phyloP scores from a whole-genome alignment of 140 eudicot genomes.

The Ambrosia hybrid region DNA sequence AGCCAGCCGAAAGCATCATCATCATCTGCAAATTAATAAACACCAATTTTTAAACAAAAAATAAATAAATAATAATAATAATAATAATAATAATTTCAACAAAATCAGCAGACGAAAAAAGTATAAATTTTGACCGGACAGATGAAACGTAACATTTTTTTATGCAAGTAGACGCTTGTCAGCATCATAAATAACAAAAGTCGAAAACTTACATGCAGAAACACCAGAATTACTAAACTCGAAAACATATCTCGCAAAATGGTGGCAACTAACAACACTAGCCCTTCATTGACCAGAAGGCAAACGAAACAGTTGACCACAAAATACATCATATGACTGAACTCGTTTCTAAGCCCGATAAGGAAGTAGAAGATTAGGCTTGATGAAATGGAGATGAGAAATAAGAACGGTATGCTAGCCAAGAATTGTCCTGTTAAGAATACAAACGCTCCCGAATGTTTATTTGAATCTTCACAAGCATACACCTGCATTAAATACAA shows the following conservation, averaged over 20 bases:
- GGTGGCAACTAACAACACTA: slow-evolving; percentile 59
- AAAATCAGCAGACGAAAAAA: background rate
- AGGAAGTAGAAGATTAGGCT: slow-evolving; percentile 83
- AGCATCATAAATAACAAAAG: background rate
- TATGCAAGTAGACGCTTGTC: background rate
- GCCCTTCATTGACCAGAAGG: slow-evolving; percentile 76
- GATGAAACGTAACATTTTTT: background rate
- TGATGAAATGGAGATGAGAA: slow-evolving; percentile 76
- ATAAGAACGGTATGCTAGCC: slow-evolving; percentile 80
- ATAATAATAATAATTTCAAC: no score
- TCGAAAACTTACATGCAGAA: slow-evolving; percentile 56
- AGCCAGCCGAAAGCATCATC: slow-evolving; percentile 97
- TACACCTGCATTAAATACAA: slow-evolving; percentile 47
- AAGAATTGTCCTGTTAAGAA: slow-evolving; percentile 77
- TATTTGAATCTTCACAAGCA: slow-evolving; percentile 64
- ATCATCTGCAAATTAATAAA: slow-evolving; percentile 42
- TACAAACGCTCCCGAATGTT: slow-evolving; percentile 70
- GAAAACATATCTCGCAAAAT: slow-evolving; percentile 67
- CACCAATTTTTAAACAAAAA: background rate
- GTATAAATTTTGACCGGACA: background rate
- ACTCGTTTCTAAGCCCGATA: slow-evolving; percentile 65
- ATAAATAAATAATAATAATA: no score
- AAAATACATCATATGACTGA: slow-evolving; percentile 79
- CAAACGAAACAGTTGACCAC: slow-evolving; percentile 74
- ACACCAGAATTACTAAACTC: slow-evolving; percentile 57